phyloP scores from a whole-genome alignment of 208 protist genomes.

The Trypanosoma cruzi region DNA sequence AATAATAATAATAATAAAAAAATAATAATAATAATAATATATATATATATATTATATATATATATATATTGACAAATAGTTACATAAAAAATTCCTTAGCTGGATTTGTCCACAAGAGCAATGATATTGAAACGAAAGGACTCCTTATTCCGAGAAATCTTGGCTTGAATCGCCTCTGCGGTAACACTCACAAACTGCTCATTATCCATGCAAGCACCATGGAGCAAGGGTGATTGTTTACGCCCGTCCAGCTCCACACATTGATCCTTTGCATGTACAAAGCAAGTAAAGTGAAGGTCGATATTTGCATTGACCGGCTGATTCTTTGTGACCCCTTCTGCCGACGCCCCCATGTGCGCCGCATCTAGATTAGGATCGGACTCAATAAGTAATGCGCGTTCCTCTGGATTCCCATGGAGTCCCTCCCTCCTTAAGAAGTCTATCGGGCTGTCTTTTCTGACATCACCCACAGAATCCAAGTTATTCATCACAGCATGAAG shows the following conservation, averaged over 20 bases:
- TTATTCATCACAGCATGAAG: conserved; percentile 95
- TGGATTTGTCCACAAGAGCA: conserved; percentile 42
- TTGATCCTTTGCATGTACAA: conserved; percentile 74
- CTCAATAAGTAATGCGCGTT: conserved; percentile 50
- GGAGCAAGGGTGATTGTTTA: conserved; percentile 79
- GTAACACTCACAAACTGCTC: conserved; percentile 71
- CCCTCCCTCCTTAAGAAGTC: conserved; percentile 23
- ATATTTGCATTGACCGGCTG: conserved; percentile 68
- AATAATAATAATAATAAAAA: conserved; percentile 13
- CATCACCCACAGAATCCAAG: conserved; percentile 40
- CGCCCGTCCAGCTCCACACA: conserved; percentile 96
- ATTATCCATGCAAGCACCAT: conserved; percentile 63
- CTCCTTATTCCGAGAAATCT: conserved; percentile 68
- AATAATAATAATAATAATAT: too few relatives aligned
- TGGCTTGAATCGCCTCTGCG: conserved; percentile 64
- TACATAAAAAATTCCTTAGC: background rate
- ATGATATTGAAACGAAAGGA: conserved; percentile 83
- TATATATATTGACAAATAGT: too few relatives aligned
- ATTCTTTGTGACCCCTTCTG: conserved; percentile 67
- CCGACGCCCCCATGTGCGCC: conserved; percentile 66
- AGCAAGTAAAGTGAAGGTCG: conserved; percentile 95
- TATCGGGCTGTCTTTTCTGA: conserved; percentile 43
- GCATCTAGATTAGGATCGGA: conserved; percentile 30
- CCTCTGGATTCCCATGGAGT: conserved; percentile 29
- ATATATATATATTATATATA: too few relatives aligned